phyloP scores from a whole-genome alignment of 1,284 basidiomycete genomes.

The Crocinoboletus sp. region DNA sequence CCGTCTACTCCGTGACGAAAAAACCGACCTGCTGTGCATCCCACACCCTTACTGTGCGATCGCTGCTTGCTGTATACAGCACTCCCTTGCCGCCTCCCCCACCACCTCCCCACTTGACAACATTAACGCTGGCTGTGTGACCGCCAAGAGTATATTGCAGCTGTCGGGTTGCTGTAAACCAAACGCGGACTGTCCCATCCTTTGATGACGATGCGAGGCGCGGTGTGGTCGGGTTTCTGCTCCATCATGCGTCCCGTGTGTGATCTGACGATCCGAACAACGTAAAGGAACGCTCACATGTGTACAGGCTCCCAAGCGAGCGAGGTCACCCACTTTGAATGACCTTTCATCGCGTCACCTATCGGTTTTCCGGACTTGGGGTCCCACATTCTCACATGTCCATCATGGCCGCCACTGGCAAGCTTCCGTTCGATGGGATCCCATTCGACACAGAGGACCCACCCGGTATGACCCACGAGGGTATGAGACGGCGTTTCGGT shows the following conservation, averaged over 20 bases:
- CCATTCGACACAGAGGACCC: constrained; percentile 98
- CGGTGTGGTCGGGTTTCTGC: constrained; percentile 68
- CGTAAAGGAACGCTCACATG: constrained; percentile 44
- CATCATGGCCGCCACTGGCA: constrained; percentile 90
- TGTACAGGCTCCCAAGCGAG: constrained; percentile 97
- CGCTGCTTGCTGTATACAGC: constrained; percentile 92
- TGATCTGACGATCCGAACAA: constrained; percentile 1
- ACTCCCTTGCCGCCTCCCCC: constrained; percentile 65
- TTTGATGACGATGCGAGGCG: constrained; percentile 94
- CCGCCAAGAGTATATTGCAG: constrained; percentile 89
- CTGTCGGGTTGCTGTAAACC: constrained; percentile 73
- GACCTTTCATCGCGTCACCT: constrained; percentile 85
- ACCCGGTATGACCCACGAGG: constrained; percentile 86
- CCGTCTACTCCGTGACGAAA: background rate
- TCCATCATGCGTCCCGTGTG: constrained; percentile 3
- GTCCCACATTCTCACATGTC: constrained; percentile 88
- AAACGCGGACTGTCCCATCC: constrained; percentile 93
- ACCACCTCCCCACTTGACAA: constrained; percentile 93
- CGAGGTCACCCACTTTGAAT: constrained; percentile 97
- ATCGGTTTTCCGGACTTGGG: constrained; percentile 82
- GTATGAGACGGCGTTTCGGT: constrained; percentile 92
- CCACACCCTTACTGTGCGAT: constrained; percentile 94
- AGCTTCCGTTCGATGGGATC: constrained; percentile 87
- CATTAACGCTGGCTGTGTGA: constrained; percentile 93
- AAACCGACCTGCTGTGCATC: constrained; percentile 67